Base-by-base conservation (phyloP, 192 early-diverging fungal species). In the Podila clonocystis region DNA sequence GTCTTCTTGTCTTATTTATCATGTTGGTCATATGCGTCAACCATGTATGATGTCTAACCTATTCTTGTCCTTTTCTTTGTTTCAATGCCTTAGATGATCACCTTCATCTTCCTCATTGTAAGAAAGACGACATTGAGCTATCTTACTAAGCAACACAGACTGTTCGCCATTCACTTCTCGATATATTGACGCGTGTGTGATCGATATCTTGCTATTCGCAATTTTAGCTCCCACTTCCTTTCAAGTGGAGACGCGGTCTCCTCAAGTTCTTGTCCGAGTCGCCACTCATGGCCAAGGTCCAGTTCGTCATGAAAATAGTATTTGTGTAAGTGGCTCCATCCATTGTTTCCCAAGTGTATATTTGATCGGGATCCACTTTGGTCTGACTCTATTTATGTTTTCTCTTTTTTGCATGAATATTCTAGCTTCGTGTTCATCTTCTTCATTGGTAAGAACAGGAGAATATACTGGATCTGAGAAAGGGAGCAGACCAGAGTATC, bases 371-470 rank as follows among this genome's bases (percentile, higher is more conserved):
- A 50, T 24, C 28, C 17, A 2, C 22, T 24, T 17, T 36, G 1
- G 34, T 6, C 29, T 65, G 31, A 22, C 34, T 34, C 31, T 26
- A 20, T 38, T 63, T 57, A 11, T 68, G 12, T 17, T 29, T 2
- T 15, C 7, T 26, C 26, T 57, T 17, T 34, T 57, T 30, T 65
- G 57, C 38, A 30, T 50, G 52, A 55, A 55, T 59, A 50, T 24
- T 12, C 59, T 34, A 90, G 89, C 13, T 87, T 85, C 41, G 83
- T 90, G 9, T 85, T 87, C 28, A 70, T 90, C 26, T 74, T 90
- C 17, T 90, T 90, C 29, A 26, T 86, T 62, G 89, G 89, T 90
- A 85, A 72, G 72, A 48, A 24, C 31, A 41, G 41, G 41, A 45
- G 11, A 45, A 45, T 15, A 4, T 4, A 17, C 41, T 45, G 41